Evolutionary conservation across 345 rosid genomes (phyloP).

Genomic region (Rubroshorea leprosula): DNA sequence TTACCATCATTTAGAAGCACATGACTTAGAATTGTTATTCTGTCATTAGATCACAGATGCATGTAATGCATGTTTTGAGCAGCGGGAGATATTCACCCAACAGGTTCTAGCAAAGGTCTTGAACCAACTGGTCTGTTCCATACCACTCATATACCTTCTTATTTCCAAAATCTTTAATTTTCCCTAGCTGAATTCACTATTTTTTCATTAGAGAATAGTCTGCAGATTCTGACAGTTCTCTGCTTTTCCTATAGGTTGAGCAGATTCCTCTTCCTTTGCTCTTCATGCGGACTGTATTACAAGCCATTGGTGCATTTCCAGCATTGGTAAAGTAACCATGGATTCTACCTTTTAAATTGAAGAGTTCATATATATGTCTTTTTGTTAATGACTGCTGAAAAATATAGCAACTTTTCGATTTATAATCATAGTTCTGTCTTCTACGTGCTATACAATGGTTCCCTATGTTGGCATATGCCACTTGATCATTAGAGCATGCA

Average conservation of each 20-base stretch:
- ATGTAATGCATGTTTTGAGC: constrained; percentile 91
- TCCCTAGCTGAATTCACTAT: constrained; percentile 7
- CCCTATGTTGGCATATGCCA: too few relatives aligned
- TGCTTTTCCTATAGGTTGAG: constrained; percentile 62
- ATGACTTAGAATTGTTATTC: constrained; percentile 14
- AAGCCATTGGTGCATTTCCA: constrained; percentile 94
- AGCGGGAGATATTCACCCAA: constrained; percentile 77
- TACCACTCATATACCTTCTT: constrained; percentile 3
- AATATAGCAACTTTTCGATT: neutral
- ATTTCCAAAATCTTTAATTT: constrained; percentile 3
- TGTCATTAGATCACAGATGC: constrained; percentile 82
- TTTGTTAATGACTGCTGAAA: neutral
- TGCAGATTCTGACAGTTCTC: constrained; percentile 15
- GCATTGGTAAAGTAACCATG: constrained; percentile 53
- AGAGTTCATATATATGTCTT: neutral
- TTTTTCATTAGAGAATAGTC: neutral
- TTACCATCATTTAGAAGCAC: constrained; percentile 10
- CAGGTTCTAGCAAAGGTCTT: constrained; percentile 91
- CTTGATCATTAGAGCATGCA: too few relatives aligned
- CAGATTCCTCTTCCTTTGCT: constrained; percentile 95
- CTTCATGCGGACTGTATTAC: constrained; percentile 98
- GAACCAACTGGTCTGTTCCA: constrained; percentile 82
- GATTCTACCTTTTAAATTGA: constrained; percentile 7
- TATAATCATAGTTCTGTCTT: neutral
- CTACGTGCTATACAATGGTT: too few relatives aligned